Base-by-base conservation (phyloP, 768 basidiomycete species). In the Lentinula sp. region DNA sequence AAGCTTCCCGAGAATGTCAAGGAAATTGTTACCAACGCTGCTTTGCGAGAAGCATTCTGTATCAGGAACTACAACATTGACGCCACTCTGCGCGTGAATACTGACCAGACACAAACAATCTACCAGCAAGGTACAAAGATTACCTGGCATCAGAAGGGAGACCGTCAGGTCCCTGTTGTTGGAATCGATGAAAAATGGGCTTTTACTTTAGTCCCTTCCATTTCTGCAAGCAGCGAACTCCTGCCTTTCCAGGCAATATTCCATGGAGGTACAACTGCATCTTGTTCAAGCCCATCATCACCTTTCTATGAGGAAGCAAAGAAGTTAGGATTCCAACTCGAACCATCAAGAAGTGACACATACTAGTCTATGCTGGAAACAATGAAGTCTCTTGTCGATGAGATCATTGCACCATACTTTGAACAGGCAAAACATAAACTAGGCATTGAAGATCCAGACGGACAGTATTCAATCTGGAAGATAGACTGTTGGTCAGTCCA, bases 401-500 rank as follows among this genome's bases (percentile, higher is more conserved):
- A 68, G 16, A 68, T 72, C 34, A 64, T 73, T 21, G 64, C 63
- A 7, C 71, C 70, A 15, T 72, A 73, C 62, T 72, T 69, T 52
- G 64, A 64, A 9, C 10, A 9, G 6, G 48, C 53, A 21, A 70
- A 70, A 55, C 16, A 7, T 3, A 15, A 37, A 7, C 66, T 69
- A 1, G 50, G 56, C 5, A 56, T 68, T 8, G 18, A 10, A 18
- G 28, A 50, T 11, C 10, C 49, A 18, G 49, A 50, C 11, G 49
- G 10, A 50, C 49, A 50, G 28, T 31, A 31, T 21, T 50, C 49
- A 1, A 50, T 76, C 50, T 72, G 70, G 70, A 60, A 66, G 18
- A 74, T 77, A 37, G 73, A 77, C 54, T 57, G 62, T 37, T 76
- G 72, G 71, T 71, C 72, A 0, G 76, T 78, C 15, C 78, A 79